Base-by-base conservation (phyloP, 495 filamentous ascomycete genomes). In the Penicillium mononematosum region DNA sequence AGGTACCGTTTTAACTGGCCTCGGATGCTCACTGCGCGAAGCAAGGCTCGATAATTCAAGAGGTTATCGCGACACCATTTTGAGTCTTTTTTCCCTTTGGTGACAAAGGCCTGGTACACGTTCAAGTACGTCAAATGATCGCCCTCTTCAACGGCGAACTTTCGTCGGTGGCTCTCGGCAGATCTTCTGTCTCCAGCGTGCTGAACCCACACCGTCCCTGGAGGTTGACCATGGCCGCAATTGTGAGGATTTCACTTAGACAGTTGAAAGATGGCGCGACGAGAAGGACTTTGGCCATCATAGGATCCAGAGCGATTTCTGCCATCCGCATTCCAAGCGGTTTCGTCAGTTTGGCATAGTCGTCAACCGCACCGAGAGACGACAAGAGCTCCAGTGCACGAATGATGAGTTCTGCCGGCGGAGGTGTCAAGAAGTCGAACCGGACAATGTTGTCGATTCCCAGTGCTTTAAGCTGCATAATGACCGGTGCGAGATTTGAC, bases 91-190 rank as follows among this genome's bases (percentile, higher is more conserved):
- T 86, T 88, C 7, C 91, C 91, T 51, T 87, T 89, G 2, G 88
- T 92, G 44, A 93, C 78, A 62, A 97, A 98, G 14, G 89, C 83
- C 69, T 92, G 88, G 70, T 96, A 99, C 20, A 92, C 89, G 65
- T 99, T 99, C 25, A 97, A 77, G 50, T 97, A 85, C 8, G 93
- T 97, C 41, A 99, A 78, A 65, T 98, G 94, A 65, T 99, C 94
- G 3, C 94, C 94, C 71, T 99, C 94, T 59, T 95, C 91, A 10
- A 85, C 91, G 2, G 93, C 88, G 63, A 98, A 99, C 56, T 89
- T 93, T 22, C 90, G 79, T 43, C 88, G 84, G 34, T 83, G 80
- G 39, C 80, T 85, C 61, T 96, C 91, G 32, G 83, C 80, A 32
- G 78, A 71, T 59, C 88, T 92, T 65, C 86, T 89, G 56, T 87